Percentiles rank a stretch among this genome's conserved stretches.
phyloP scores from a whole-genome alignment of 2,329 filamentous ascomycete species.

The Penicillium psychrosexuale region DNA sequence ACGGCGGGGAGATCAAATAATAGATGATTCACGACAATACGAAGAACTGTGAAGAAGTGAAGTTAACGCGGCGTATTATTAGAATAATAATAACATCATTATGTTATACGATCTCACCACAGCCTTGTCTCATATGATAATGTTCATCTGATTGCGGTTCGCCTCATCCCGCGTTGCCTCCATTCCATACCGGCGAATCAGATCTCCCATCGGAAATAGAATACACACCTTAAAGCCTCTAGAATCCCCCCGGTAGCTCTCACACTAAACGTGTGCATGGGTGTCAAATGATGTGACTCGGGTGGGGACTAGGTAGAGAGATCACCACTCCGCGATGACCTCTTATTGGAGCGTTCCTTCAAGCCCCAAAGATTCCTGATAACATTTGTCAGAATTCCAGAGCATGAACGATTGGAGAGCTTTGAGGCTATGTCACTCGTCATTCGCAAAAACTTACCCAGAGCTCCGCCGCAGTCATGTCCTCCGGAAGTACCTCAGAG shows the following conservation, averaged over 20 bases:
- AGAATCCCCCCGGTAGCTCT: neutral
- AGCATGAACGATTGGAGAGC: conserved; percentile 4
- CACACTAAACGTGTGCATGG: neutral
- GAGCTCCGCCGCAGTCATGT: conserved; percentile 48
- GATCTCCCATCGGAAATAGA: neutral
- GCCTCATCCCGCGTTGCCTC: conserved; percentile 20
- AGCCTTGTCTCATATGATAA: neutral
- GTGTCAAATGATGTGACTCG: conserved; percentile 23
- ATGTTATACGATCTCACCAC: conserved; percentile 1
- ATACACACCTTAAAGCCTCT: neutral
- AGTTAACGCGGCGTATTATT: no score
- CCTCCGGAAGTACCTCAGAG: conserved; percentile 48
- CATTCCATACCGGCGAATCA: conserved; percentile 14
- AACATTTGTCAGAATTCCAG: conserved; percentile 6
- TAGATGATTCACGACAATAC: neutral
- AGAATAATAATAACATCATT: neutral
- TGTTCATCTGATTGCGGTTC: conserved; percentile 20
- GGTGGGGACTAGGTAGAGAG: conserved; percentile 14
- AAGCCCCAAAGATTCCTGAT: conserved; percentile 38
- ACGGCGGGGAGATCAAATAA: neutral
- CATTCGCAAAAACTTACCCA: conserved; percentile 40
- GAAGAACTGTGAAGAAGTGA: neutral
- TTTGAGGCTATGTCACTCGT: neutral
- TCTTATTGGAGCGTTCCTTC: conserved; percentile 33
- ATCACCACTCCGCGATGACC: conserved; percentile 17